A percentile compares a stretch with the other conserved stretches of the same genome.
These are phyloP conservation scores for Lasiodiplodia citricola DNA, from an alignment of 2,329 filamentous ascomycete species.

Conservation along the genomic window DNA sequence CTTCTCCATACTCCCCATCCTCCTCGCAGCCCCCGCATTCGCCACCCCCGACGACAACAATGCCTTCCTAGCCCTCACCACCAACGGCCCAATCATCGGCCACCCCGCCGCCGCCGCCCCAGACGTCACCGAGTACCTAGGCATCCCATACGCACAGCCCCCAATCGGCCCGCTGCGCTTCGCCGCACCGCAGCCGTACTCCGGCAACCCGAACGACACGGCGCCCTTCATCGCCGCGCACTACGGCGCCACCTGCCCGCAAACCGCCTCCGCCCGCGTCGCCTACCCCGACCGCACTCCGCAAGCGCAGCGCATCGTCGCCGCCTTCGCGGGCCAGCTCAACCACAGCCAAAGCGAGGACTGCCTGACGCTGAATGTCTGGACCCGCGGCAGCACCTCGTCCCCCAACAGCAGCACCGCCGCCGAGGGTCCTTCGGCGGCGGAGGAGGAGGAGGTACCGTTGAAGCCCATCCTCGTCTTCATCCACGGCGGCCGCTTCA, in stretches of 20 bases:
- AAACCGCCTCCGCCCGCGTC: neutral
- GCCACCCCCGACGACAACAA: neutral
- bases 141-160: conserved; percentile 43
- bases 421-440: no score
- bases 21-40: neutral
- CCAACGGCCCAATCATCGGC: conserved; percentile 40
- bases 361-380: conserved; percentile 43
- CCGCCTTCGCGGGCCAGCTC: neutral
- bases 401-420: no score
- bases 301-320: neutral
- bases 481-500: conserved; percentile 26
- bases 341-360: conserved; percentile 33
- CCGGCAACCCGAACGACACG: conserved; percentile 28
- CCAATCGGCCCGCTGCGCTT: conserved; percentile 42
- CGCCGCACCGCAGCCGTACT: conserved; percentile 37
- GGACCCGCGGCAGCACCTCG: conserved; percentile 29
- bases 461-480: conserved; percentile 35
- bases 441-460: no score
- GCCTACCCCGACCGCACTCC: neutral
- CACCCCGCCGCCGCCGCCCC: conserved; percentile 33
- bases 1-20: neutral
- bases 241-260: conserved; percentile 4
- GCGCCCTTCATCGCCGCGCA: conserved; percentile 31
- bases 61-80: neutral
- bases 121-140: conserved; percentile 41